phyloP scores from a whole-genome alignment of 441 rosid genomes.

The Eruca vesicaria region DNA sequence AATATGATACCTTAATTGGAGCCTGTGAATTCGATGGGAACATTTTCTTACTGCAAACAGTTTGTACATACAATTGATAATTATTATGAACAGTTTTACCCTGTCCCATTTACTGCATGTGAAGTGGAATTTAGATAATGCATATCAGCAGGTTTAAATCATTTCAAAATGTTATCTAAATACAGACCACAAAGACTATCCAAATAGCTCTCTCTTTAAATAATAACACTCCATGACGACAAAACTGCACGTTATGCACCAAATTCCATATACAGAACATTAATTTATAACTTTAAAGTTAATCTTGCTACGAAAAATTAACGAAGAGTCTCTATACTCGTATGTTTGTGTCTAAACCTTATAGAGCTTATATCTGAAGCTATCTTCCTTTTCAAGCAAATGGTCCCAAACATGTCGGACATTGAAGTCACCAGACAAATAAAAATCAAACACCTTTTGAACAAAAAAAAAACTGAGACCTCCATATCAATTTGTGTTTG shows the following conservation, averaged over 20 bases:
- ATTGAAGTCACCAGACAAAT: too few species aligned
- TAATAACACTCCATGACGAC: conserved; percentile 10
- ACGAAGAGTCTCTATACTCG: too few species aligned
- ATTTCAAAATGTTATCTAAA: neutral
- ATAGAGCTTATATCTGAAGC: too few species aligned
- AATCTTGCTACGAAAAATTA: neutral
- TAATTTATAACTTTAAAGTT: neutral
- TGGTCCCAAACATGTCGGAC: too few species aligned
- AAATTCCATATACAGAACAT: neutral
- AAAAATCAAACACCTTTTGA: too few species aligned
- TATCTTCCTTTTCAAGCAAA: too few species aligned
- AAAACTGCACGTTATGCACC: conserved; percentile 22
- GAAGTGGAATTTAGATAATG: neutral
- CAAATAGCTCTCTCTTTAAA: neutral
- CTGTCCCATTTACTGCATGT: neutral
- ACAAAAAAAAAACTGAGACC: too few species aligned
- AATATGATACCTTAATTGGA: neutral
- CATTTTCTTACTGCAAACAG: conserved; percentile 6
- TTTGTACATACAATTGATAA: conserved; percentile 4
- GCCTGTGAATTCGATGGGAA: conserved; percentile 10
- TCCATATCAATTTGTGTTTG: too few species aligned
- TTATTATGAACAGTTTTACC: neutral
- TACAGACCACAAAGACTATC: neutral
- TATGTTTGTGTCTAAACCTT: too few species aligned
- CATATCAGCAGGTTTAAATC: neutral